Percentiles rank a stretch among this genome's conserved stretches.
Evolutionary conservation across 768 basidiomycete genomes (phyloP).

Genomic region (Clathrus columnatus): DNA sequence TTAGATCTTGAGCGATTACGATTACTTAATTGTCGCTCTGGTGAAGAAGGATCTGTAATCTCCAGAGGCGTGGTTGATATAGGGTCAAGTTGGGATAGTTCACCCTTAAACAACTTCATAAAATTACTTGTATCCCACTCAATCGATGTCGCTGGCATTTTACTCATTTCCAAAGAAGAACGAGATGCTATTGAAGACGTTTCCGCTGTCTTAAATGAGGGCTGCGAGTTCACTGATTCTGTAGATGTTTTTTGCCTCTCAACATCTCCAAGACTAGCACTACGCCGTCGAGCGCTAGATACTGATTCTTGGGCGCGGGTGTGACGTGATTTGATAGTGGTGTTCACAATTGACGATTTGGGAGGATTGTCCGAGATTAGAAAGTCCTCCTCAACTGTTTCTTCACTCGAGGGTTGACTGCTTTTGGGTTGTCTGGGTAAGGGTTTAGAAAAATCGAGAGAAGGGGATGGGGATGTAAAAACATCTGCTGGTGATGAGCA

Average conservation of each 20-base stretch:
- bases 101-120: conserved; percentile 64
- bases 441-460: conserved; percentile 44
- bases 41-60: conserved; percentile 56
- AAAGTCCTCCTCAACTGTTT: conserved; percentile 38
- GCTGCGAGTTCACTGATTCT: conserved; percentile 29
- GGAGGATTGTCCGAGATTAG: conserved; percentile 51
- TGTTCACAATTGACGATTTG: conserved; percentile 20
- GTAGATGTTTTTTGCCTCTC: conserved; percentile 41
- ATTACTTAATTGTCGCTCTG: conserved; percentile 32
- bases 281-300: conserved; percentile 45
- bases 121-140: conserved; percentile 49
- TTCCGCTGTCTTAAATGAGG: conserved; percentile 21
- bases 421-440: conserved; percentile 41
- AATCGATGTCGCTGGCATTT: conserved; percentile 13
- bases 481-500: not conserved
- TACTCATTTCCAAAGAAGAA: not conserved
- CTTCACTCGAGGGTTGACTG: conserved; percentile 16
- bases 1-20: conserved; percentile 24
- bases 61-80: conserved; percentile 43
- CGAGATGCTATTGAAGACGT: not conserved
- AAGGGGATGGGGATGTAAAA: conserved; percentile 35
- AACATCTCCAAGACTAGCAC: conserved; percentile 64
- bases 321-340: conserved; percentile 18
- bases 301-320: conserved; percentile 19
- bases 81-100: conserved; percentile 59